Evolutionary conservation across 1,139 yeast genomes (phyloP).

Genomic region (Ashbya aceris): DNA sequence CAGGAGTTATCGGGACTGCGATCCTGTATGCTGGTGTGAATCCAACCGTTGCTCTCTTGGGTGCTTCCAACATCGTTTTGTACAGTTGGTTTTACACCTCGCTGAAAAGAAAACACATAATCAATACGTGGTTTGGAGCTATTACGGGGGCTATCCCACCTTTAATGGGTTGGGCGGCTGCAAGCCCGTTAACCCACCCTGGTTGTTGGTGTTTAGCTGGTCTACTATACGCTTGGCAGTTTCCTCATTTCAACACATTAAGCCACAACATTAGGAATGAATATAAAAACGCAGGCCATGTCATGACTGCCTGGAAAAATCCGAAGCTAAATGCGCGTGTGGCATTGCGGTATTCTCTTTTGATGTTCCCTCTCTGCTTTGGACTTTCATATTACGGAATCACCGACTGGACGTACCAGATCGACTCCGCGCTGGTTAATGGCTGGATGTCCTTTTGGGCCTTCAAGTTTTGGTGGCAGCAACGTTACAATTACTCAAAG

Average conservation of each 20-base stretch:
- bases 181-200: slow-evolving; percentile 70
- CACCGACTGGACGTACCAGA: slow-evolving; percentile 71
- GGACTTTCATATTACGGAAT: slow-evolving; percentile 72
- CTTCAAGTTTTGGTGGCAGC: slow-evolving; percentile 76
- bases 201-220: slow-evolving; percentile 95
- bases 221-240: slow-evolving; percentile 92
- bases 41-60: slow-evolving; percentile 71
- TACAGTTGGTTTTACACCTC: slow-evolving; percentile 91
- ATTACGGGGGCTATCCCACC: slow-evolving; percentile 98
- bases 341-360: slow-evolving; percentile 74
- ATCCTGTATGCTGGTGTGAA: slow-evolving; percentile 76
- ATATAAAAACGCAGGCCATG: slow-evolving; percentile 86
- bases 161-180: slow-evolving; percentile 98
- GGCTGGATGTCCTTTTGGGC: slow-evolving; percentile 81
- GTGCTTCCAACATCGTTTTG: slow-evolving; percentile 65
- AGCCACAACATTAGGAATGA: slow-evolving; percentile 84
- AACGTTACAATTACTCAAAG: slow-evolving; percentile 44
- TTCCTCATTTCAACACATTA: slow-evolving; percentile 92
- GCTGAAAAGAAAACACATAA: slow-evolving; percentile 69
- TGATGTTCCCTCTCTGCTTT: slow-evolving; percentile 89
- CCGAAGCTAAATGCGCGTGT: slow-evolving; percentile 91
- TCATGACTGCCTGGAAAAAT: slow-evolving; percentile 91
- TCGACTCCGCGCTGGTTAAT: slow-evolving; percentile 75
- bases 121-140: slow-evolving; percentile 98
- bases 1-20: slow-evolving; percentile 64